Conservation (phyloP, 805 yeast species). For the Saturnispora dispora region DNA sequence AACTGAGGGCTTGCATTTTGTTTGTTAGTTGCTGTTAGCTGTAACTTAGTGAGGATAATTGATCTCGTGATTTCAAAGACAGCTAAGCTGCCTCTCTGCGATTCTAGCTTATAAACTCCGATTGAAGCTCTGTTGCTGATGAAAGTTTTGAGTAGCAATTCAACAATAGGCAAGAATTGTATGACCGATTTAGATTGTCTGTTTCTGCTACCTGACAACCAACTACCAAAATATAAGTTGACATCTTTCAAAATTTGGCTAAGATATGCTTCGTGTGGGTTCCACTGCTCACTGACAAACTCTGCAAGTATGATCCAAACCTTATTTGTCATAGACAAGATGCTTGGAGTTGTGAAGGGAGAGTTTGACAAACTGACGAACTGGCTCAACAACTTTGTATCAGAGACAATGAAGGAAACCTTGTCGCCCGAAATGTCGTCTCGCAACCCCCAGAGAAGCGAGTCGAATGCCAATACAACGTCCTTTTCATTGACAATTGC, state of each 20-base stretch:
- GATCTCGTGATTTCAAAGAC: constrained; percentile 2
- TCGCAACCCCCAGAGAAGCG: constrained; percentile 2
- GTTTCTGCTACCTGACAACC: not conserved
- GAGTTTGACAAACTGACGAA: not conserved
- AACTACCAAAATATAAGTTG: not conserved
- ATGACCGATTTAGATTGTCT: not conserved
- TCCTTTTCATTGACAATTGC: constrained; percentile 3
- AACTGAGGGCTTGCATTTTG: not conserved
- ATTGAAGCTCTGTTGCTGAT: not conserved
- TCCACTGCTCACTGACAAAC: constrained; percentile 6
- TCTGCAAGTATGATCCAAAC: constrained; percentile 3
- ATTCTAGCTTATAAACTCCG: not conserved
- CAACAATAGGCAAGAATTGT: not conserved
- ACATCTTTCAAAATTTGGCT: not conserved
- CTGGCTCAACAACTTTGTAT: not conserved
- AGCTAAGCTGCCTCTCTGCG: not conserved
- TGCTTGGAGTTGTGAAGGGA: not conserved
- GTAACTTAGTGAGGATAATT: constrained; percentile 1
- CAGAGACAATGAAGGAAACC: not conserved
- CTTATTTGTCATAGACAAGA: constrained; percentile 1
- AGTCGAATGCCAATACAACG: constrained; percentile 2
- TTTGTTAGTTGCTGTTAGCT: not conserved
- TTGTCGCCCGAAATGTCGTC: constrained; percentile 5
- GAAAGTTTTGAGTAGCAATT: not conserved
- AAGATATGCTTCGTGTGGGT: constrained; percentile 5